Base-by-base conservation (phyloP, 257 asterid species). In the Solanum pimpinellifolium region DNA sequence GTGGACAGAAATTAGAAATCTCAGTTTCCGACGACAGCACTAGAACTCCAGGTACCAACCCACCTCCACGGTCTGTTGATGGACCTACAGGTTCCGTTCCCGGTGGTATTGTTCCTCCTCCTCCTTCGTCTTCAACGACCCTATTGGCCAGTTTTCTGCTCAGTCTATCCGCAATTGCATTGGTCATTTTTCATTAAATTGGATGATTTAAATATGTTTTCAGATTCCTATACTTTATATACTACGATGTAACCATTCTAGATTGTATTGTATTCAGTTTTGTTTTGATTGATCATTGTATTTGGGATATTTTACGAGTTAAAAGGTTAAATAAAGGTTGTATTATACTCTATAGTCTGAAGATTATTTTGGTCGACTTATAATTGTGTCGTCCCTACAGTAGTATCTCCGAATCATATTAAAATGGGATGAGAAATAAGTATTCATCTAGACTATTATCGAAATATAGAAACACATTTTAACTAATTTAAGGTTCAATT, bases 1-100 rank as follows among this genome's bases (percentile, higher is more conserved):
- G 9, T 2, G 95, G 94, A 2, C 94, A 91, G 90, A 92, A 87
- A 68, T 92, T 93, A 1, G 86, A 91, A 42, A 78, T 92, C 6
- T 86, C 88, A 0, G 93, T 92, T 83, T 87, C 89, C 1, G n/a
- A 35, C 1, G 37, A 35, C 87, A 29, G 12, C 42, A 42, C 68
- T 2, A 83, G 88, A 41, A 74, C 90, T 18, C 88, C 93, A 7
- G 88, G 89, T 2, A 78, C 92, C 81, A 87, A 56, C 65, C 92
- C 93, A 42, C 88, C 92, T 7, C 6, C 89, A 3, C 2, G 88
- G 3, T 13, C 80, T n/a, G 86, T 92, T 49, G 46, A n/a, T 49
- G 85, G 85, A 49, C 85, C 85, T 18, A 49, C 85, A 18, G 69
- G 69, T 49, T 81, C 85, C 6, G 29, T 81, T 29, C 85, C 69